Percentiles rank a stretch among this genome's conserved stretches.
Conservation (phyloP, 306 rosid species). For the Trifolium subterraneum region DNA sequence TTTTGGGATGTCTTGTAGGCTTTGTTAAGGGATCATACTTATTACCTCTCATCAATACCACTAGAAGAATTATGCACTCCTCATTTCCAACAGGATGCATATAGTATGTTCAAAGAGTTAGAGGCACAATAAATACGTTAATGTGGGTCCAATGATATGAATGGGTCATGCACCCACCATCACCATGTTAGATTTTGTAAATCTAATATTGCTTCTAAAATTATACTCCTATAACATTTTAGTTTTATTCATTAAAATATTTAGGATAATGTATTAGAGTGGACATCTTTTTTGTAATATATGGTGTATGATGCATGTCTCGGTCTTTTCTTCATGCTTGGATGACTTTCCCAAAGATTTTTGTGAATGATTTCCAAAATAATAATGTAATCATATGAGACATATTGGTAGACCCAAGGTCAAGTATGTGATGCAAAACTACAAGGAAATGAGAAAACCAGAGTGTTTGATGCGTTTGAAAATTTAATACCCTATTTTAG, state of each 20-base stretch:
- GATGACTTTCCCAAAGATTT: no score
- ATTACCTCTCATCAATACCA: conserved; percentile 43
- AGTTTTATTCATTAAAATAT: conserved; percentile 18
- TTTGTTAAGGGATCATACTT: conserved; percentile 53
- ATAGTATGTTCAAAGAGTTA: conserved; percentile 29
- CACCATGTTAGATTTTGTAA: conserved; percentile 27
- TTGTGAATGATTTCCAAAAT: no score
- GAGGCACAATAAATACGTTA: conserved; percentile 50
- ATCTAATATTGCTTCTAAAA: conserved; percentile 27
- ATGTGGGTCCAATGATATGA: conserved; percentile 47
- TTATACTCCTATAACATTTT: conserved; percentile 4
- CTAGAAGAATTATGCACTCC: conserved; percentile 51
- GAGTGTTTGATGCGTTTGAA: no score
- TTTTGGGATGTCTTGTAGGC: conserved; percentile 47
- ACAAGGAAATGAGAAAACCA: no score
- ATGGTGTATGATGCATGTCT: no score
- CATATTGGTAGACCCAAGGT: no score
- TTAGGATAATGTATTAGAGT: conserved; percentile 14
- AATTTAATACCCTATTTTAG: no score
- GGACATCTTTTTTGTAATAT: conserved; percentile 31
- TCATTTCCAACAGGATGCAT: conserved; percentile 62
- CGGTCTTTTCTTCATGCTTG: no score
- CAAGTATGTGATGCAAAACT: no score
- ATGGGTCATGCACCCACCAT: conserved; percentile 30
- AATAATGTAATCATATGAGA: no score